Base-by-base conservation (phyloP, 2,329 filamentous ascomycete genomes). In the Aspergillus novoparasiticus region DNA sequence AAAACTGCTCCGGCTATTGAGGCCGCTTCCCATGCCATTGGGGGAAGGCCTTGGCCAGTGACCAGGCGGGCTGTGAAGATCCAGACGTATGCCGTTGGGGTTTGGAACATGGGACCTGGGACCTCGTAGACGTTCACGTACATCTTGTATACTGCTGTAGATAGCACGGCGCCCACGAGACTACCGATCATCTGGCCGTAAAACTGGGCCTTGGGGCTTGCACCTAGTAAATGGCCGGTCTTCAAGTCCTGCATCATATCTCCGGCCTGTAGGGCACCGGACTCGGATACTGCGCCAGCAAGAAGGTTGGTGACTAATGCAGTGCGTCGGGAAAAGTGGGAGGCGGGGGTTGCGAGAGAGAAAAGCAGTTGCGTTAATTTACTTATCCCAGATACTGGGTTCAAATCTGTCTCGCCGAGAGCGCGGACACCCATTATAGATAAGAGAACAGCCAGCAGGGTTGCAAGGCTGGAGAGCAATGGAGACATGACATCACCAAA, bases 231-330 rank as follows among this genome's bases (percentile, higher is more conserved):
- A 77, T 99, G 94, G 0, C 95, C 95, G 0, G 95, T 97, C 78
- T 99, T 99, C 34, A 99, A 85, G 75, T 99, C 95, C 76, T 99
- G 95, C 86, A 99, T 92, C 60, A 99, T 87, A 77, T 99, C 95
- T 10, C 95, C 95, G 3, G 95, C 94, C 81, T 99, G 95, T 5
- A 98, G 83, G 4, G 95, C 95, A 6, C 95, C 91, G 4, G 89
- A 88, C 76, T 94, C 91, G 12, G 88, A 90, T 34, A 99, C 89
- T 0, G 95, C 95, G 10, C 95, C 95, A 0, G 94, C 95, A 8
- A 99, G 88, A 1, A 99, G 86, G 74, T 99, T 99, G 74, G 97
- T 96, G 61, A 97, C 85, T n/a, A 99, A 89, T 14, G 93, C 92
- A 21, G 76, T 78, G 46, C 93, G 92, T 68, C 90, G 90, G 68